Percentiles rank a stretch among this genome's conserved stretches.
These are phyloP conservation scores for Podospora pseudopauciseta DNA, from an alignment of 495 filamentous ascomycete species.

Conservation along the genomic window DNA sequence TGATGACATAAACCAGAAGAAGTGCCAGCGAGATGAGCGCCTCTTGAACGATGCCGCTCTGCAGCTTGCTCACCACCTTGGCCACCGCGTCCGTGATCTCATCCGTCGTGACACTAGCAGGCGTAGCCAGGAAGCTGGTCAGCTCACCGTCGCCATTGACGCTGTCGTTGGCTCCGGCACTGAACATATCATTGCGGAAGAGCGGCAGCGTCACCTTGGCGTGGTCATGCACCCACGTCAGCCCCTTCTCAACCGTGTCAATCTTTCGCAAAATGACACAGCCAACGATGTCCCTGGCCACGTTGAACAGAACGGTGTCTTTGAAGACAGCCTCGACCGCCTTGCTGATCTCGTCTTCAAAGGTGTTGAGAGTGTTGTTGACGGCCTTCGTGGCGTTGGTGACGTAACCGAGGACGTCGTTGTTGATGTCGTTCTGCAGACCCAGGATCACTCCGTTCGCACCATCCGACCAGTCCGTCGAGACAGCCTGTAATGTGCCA, in stretches of 20 bases:
- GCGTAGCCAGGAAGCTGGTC: conserved; percentile 71
- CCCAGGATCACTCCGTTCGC: conserved; percentile 69
- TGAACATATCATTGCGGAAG: conserved; percentile 78
- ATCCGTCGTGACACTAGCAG: conserved; percentile 64
- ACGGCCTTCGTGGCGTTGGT: conserved; percentile 73
- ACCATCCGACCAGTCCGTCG: conserved; percentile 67
- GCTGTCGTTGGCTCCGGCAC: conserved; percentile 65
- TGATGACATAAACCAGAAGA: conserved; percentile 68
- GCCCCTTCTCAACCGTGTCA: conserved; percentile 69
- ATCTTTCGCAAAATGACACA: conserved; percentile 77
- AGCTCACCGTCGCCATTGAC: conserved; percentile 54
- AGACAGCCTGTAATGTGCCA: conserved; percentile 63
- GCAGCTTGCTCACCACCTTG: conserved; percentile 60
- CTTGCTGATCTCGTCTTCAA: conserved; percentile 68
- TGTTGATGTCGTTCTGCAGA: conserved; percentile 71
- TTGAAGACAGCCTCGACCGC: conserved; percentile 76
- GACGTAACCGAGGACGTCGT: conserved; percentile 85
- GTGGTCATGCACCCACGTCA: conserved; percentile 85
- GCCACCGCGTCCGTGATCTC: conserved; percentile 73
- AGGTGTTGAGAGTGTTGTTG: conserved; percentile 80
- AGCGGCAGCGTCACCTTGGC: conserved; percentile 78
- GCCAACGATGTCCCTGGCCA: conserved; percentile 67
- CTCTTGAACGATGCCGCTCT: conserved; percentile 63
- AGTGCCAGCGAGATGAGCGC: conserved; percentile 71
- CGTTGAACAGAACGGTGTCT: conserved; percentile 68